Evolutionary conservation across 176 grass and related monocot species (phyloP).

Genomic region (Thinopyrum elongatum): DNA sequence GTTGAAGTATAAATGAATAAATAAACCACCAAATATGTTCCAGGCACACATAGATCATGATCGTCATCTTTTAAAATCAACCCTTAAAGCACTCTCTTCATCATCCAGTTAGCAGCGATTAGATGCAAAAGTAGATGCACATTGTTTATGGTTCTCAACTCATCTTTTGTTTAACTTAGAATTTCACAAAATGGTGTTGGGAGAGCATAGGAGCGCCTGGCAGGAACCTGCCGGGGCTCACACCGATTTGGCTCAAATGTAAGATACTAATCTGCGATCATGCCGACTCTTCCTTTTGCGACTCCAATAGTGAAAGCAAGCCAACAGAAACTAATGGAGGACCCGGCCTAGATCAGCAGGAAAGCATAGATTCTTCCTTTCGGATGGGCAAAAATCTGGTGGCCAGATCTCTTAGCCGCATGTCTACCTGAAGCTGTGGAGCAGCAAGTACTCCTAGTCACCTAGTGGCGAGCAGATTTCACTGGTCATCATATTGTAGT

Average conservation of each 20-base stretch:
- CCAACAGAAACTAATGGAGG: conserved; percentile 43
- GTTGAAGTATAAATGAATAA: too few species aligned
- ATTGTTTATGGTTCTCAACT: not conserved
- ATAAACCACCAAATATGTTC: too few species aligned
- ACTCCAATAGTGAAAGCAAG: conserved; percentile 26
- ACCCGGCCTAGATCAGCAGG: conserved; percentile 20
- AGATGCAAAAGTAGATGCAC: not conserved
- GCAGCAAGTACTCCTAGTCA: conserved; percentile 6
- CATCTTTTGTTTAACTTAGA: not conserved
- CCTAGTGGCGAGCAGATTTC: conserved; percentile 38
- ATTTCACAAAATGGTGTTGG: not conserved
- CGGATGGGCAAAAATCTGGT: not conserved
- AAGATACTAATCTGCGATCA: conserved; percentile 18
- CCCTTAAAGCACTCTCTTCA: too few species aligned
- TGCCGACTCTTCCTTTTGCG: conserved; percentile 14
- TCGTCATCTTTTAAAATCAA: too few species aligned
- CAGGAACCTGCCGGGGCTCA: not conserved
- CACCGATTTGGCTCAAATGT: not conserved
- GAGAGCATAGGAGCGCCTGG: not conserved
- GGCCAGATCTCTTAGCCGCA: conserved; percentile 10
- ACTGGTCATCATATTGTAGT: conserved; percentile 27
- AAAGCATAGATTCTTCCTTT: conserved; percentile 33
- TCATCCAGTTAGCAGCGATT: not conserved
- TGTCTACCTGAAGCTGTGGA: conserved; percentile 18
- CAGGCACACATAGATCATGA: too few species aligned